These are phyloP conservation scores for Canavalia ensiformis DNA, from an alignment of 306 rosid species.

Conservation along the genomic window DNA sequence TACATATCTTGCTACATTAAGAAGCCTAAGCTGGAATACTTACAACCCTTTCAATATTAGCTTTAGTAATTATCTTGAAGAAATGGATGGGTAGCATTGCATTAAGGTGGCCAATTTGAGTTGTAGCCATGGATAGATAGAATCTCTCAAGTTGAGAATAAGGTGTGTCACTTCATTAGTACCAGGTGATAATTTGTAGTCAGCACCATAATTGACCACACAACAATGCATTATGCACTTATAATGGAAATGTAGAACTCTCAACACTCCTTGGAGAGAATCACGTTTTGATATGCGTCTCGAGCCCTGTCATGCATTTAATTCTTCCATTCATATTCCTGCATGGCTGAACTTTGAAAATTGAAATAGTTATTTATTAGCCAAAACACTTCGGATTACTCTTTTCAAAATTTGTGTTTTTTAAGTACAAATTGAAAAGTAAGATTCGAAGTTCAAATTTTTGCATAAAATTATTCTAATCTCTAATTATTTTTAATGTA, in stretches of 20 bases:
- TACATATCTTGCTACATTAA: not conserved
- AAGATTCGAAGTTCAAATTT: too few species aligned
- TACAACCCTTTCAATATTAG: slow-evolving; percentile 25
- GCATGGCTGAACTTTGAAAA: not conserved
- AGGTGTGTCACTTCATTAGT: not conserved
- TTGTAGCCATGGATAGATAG: not conserved
- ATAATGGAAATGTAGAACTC: too few species aligned
- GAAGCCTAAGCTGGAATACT: not conserved
- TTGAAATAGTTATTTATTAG: not conserved
- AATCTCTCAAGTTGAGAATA: not conserved
- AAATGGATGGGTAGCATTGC: not conserved
- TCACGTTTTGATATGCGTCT: too few species aligned
- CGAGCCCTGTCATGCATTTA: not conserved
- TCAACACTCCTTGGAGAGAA: not conserved
- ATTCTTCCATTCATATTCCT: too few species aligned
- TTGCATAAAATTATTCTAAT: too few species aligned
- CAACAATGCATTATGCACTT: not conserved
- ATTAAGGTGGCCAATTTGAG: not conserved
- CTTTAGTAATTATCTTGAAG: slow-evolving; percentile 30
- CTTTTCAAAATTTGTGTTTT: too few species aligned
- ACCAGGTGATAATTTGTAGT: not conserved
- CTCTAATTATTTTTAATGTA: too few species aligned
- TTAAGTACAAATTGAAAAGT: too few species aligned
- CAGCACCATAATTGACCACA: not conserved
- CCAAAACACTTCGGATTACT: too few species aligned